phyloP scores from a whole-genome alignment of 2,329 filamentous ascomycete species.

The Colletotrichum lupini region DNA sequence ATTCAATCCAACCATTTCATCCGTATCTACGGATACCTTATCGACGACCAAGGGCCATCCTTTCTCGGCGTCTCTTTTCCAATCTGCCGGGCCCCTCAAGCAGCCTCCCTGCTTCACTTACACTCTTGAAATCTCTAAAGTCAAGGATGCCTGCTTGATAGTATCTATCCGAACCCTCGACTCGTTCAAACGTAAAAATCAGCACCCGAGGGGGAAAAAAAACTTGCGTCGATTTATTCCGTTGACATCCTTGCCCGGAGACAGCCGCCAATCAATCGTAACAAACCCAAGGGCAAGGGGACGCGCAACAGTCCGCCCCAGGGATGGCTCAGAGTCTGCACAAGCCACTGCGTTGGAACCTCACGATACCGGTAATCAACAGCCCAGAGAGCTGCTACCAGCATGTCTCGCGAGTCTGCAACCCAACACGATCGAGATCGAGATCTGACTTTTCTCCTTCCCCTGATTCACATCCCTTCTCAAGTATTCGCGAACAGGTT shows the following conservation, averaged over 20 bases:
- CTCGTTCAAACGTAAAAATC: background rate
- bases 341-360: background rate
- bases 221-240: background rate
- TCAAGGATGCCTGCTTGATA: background rate
- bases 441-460: background rate
- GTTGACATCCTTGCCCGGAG: background rate
- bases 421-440: background rate
- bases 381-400: background rate
- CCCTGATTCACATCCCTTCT: slow-evolving; percentile 7
- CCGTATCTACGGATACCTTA: background rate
- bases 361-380: background rate
- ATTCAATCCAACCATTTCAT: background rate
- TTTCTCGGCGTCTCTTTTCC: slow-evolving; percentile 7
- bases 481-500: background rate
- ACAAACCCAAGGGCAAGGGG: background rate
- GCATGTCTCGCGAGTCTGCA: background rate
- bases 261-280: background rate
- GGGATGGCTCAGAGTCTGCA: background rate
- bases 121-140: background rate
- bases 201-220: background rate
- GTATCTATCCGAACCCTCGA: background rate
- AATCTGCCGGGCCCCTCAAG: slow-evolving; percentile 12
- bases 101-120: slow-evolving; percentile 8
- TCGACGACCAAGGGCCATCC: slow-evolving; percentile 9
- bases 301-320: background rate